These are phyloP conservation scores for Phialophora verrucosa DNA, from an alignment of 2,329 filamentous ascomycete genomes.

Conservation along the genomic window DNA sequence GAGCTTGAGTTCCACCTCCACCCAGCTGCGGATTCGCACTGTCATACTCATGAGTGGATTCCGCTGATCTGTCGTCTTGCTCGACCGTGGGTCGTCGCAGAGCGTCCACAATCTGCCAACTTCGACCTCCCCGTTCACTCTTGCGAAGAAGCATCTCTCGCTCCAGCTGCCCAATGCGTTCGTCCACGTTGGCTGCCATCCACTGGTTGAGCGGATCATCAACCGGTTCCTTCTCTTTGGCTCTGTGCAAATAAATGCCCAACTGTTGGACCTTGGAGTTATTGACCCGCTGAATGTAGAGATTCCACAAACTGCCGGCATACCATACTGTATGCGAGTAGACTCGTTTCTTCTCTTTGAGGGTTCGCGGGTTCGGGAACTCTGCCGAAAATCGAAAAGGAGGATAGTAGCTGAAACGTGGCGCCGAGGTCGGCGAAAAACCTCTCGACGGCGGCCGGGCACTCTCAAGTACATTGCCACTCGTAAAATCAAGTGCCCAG, in stretches of 20 bases:
- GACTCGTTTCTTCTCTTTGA: slow-evolving; percentile 65
- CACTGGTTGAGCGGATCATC: slow-evolving; percentile 46
- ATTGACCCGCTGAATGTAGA: slow-evolving; percentile 66
- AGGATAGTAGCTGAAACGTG: slow-evolving; percentile 59
- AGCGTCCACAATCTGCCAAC: slow-evolving; percentile 42
- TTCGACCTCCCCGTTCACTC: slow-evolving; percentile 39
- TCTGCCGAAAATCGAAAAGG: slow-evolving; percentile 65
- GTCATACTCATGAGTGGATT: slow-evolving; percentile 32
- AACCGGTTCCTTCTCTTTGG: slow-evolving; percentile 59
- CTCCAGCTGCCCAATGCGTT: slow-evolving; percentile 61
- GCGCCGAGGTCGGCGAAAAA: slow-evolving; percentile 32
- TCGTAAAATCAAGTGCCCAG: slow-evolving; percentile 62
- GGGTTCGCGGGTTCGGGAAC: slow-evolving; percentile 60
- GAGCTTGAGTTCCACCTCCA: slow-evolving; percentile 36
- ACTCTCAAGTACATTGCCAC: slow-evolving; percentile 49
- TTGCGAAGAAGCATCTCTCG: slow-evolving; percentile 58
- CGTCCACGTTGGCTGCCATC: slow-evolving; percentile 55
- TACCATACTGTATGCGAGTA: slow-evolving; percentile 66
- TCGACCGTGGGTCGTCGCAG: slow-evolving; percentile 29
- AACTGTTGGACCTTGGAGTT: slow-evolving; percentile 62
- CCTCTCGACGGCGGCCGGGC: slow-evolving; percentile 32
- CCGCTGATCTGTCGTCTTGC: slow-evolving; percentile 27
- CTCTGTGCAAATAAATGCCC: slow-evolving; percentile 64
- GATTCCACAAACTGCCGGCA: slow-evolving; percentile 64
- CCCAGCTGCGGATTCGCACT: slow-evolving; percentile 7